Base-by-base conservation (phyloP, 2,329 filamentous ascomycete species). In the Ascocoryne sarcoides region DNA sequence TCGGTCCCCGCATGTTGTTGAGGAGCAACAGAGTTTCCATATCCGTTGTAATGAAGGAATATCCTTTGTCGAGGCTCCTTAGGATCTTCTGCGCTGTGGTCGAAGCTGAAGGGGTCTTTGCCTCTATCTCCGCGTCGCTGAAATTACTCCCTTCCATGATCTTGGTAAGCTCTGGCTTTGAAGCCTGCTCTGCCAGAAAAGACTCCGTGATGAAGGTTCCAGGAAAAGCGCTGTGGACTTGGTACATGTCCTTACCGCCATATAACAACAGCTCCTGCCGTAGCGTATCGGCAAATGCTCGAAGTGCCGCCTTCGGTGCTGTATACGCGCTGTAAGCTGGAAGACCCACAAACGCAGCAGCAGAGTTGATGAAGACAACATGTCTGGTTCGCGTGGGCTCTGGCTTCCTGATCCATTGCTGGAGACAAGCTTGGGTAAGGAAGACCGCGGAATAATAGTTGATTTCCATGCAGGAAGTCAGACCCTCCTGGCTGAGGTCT, bases 1-100 rank as follows among this genome's bases (percentile, higher is more conserved):
- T 45, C 10, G 43, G 39, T 8, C 43, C 43, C 9, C 43, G 34
- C 43, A 42, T 45, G 17, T 45, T 45, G 17, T 45, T 45, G 34
- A 45, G 20, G 26, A 45, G 28, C 31, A 45, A 42, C 5, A 31
- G 31, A 15, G 35, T n/a, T 17, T 42, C 39, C 39, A 28, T 35
- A 23, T 45, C 43, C 17, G 36, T 34, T 5, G 39, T 42, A 20
- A 45, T 42, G 2, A 26, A 42, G 20, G 32, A 42, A 19, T 42
- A 23, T 21, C 39, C 43, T 29, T 36, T 42, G n/a, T 45, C 39
- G 10, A 45, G 8, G 4, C 43, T 36, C 12, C 17, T 19, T 12
- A 45, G 19, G 19, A 45, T 42, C 28, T 39, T 42, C 32, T 34
- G 28, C 4, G 36, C 39, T 12, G 42, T 36, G 9, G 29, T 10